A percentile compares a stretch with the other conserved stretches of the same genome.
These are phyloP conservation scores for Podila epigama DNA, from an alignment of 192 early-diverging fungal species.

Conservation along the genomic window DNA sequence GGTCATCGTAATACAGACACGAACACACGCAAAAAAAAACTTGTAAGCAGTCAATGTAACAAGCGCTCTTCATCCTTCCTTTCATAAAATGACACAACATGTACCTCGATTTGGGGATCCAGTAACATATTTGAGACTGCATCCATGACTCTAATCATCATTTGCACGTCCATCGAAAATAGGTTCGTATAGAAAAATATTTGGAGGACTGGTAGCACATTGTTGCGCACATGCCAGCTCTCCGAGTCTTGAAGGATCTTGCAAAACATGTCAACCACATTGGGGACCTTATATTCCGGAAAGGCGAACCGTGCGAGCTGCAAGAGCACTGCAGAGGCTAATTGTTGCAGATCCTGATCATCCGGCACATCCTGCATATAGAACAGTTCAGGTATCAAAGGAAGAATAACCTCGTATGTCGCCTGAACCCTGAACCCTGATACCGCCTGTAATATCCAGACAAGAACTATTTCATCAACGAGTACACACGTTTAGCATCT, in stretches of 20 bases:
- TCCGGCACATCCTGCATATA: conserved; percentile 75
- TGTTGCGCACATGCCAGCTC: conserved; percentile 84
- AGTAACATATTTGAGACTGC: conserved; percentile 71
- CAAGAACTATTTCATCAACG: conserved; percentile 57
- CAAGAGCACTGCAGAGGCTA: conserved; percentile 58
- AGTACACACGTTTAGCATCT: neutral
- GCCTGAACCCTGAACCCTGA: conserved; percentile 58
- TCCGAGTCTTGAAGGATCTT: conserved; percentile 55
- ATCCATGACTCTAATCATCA: conserved; percentile 70
- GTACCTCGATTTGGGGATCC: conserved; percentile 90
- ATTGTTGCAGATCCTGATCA: conserved; percentile 73
- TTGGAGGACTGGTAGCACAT: conserved; percentile 85
- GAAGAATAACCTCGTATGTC: conserved; percentile 63
- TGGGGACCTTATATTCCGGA: conserved; percentile 57
- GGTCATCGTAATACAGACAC: no score
- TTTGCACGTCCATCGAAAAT: conserved; percentile 66
- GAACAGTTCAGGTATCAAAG: conserved; percentile 65
- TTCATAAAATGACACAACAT: no score
- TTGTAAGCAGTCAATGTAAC: neutral
- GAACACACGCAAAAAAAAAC: neutral
- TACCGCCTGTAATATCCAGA: conserved; percentile 70
- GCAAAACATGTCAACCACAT: conserved; percentile 64
- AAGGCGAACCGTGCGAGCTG: conserved; percentile 62
- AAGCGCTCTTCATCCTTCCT: no score
- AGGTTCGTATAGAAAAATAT: conserved; percentile 89